A percentile compares a stretch with the other conserved stretches of the same genome.
phyloP scores from a whole-genome alignment of 2,329 filamentous ascomycete species.

The Stachybotrys echinatus region DNA sequence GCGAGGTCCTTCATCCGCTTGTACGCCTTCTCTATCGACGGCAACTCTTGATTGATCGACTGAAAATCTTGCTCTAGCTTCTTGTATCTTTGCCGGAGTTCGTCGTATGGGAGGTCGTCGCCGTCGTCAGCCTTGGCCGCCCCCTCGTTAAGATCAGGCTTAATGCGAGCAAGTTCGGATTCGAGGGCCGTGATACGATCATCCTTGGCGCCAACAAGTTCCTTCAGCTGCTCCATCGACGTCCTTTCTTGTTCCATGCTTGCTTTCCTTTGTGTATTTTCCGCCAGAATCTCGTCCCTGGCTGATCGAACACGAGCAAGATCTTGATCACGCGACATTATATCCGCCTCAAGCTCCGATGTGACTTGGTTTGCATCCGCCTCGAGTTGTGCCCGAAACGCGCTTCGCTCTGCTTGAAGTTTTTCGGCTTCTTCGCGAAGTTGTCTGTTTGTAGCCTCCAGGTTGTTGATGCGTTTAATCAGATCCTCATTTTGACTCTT shows the following conservation, averaged over 20 bases:
- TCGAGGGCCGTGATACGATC: conserved; percentile 78
- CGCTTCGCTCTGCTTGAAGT: conserved; percentile 76
- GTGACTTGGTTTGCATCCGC: conserved; percentile 69
- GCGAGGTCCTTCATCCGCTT: conserved; percentile 82
- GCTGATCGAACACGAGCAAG: conserved; percentile 78
- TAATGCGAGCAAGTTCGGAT: conserved; percentile 70
- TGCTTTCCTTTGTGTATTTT: conserved; percentile 73
- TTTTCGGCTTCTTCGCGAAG: conserved; percentile 81
- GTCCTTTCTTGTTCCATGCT: conserved; percentile 70
- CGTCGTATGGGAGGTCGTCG: conserved; percentile 59
- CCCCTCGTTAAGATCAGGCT: conserved; percentile 39
- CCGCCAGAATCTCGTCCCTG: conserved; percentile 80
- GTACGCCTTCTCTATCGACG: conserved; percentile 85
- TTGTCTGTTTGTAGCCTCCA: conserved; percentile 84
- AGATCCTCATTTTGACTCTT: conserved; percentile 89
- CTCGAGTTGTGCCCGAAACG: conserved; percentile 76
- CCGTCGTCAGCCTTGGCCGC: conserved; percentile 41
- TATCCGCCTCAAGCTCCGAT: conserved; percentile 74
- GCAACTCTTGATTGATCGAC: conserved; percentile 80
- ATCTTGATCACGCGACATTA: conserved; percentile 77
- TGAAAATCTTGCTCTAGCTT: conserved; percentile 75
- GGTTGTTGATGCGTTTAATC: conserved; percentile 83
- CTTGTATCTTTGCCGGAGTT: conserved; percentile 67
- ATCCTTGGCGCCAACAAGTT: conserved; percentile 73
- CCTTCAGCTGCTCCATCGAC: conserved; percentile 69